Evolutionary conservation across 2,329 filamentous ascomycete species (phyloP).

Genomic region (Hypoxylon sp.): DNA sequence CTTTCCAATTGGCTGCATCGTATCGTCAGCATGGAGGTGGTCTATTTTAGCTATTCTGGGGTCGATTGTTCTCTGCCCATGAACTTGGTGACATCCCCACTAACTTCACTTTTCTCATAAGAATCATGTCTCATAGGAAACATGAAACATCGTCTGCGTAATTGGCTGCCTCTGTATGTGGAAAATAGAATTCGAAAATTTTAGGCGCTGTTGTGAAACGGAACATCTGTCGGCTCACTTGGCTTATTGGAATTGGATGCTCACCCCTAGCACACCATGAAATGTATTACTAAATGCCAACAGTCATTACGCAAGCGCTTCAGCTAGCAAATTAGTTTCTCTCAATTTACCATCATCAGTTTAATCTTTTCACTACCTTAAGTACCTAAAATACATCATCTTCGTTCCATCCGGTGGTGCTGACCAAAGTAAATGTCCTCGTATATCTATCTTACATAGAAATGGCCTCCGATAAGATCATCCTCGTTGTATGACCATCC

Average conservation of each 20-base stretch:
- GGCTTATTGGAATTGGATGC: neutral
- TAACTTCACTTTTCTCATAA: neutral
- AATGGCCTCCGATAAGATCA: conserved; percentile 11
- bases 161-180: neutral
- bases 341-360: neutral
- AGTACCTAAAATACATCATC: neutral
- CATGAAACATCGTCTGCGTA: neutral
- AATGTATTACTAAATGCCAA: conserved; percentile 1
- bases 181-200: neutral
- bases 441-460: neutral
- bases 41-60: neutral
- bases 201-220: neutral
- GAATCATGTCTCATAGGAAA: no score
- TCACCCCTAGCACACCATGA: neutral
- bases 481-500: conserved; percentile 46
- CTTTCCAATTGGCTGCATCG: neutral
- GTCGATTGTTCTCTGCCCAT: neutral
- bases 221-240: neutral
- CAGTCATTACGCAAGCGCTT: neutral
- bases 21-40: neutral
- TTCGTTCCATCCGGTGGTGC: neutral
- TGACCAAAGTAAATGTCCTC: neutral
- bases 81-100: neutral
- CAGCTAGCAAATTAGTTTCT: neutral
- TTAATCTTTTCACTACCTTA: neutral